Evolutionary conservation across 192 early-diverging fungal species (phyloP).

Genomic region (Spizellomyces sp.): DNA sequence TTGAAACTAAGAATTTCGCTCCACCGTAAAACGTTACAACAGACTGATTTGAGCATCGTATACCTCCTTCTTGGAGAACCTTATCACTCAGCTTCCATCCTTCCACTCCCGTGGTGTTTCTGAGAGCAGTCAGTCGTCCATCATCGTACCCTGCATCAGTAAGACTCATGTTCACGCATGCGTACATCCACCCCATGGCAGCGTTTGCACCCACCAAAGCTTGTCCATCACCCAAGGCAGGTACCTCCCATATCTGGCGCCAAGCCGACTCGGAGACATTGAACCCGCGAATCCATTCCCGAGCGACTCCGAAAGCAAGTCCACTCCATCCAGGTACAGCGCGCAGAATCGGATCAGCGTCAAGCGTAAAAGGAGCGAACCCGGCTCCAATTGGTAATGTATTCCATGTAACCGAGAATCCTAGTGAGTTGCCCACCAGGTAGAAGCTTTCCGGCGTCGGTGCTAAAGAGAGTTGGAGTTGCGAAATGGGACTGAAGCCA

Average conservation of each 20-base stretch:
- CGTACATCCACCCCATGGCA: slow-evolving; percentile 11
- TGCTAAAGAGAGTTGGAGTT: neutral
- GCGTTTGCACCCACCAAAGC: slow-evolving; percentile 11
- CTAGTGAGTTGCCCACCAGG: neutral
- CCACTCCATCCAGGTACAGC: slow-evolving; percentile 14
- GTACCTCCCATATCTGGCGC: neutral
- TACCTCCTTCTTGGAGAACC: too few species aligned
- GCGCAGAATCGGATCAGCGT: neutral
- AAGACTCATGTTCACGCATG: slow-evolving; percentile 6
- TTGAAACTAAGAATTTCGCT: too few species aligned
- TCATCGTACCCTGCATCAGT: too few species aligned
- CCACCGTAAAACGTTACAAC: too few species aligned
- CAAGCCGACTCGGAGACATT: neutral
- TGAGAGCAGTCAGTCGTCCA: too few species aligned
- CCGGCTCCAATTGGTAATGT: neutral
- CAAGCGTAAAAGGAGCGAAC: neutral
- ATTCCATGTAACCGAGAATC: slow-evolving; percentile 7
- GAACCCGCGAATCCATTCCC: neutral
- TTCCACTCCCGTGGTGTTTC: too few species aligned
- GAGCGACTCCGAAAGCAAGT: neutral
- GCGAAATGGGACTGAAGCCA: neutral
- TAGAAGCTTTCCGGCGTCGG: slow-evolving; percentile 9
- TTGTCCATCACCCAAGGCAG: neutral
- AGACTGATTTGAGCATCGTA: too few species aligned
- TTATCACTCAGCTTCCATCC: too few species aligned